Conservation (phyloP, 148 eudicot species). For the Persicaria tinctoria region DNA sequence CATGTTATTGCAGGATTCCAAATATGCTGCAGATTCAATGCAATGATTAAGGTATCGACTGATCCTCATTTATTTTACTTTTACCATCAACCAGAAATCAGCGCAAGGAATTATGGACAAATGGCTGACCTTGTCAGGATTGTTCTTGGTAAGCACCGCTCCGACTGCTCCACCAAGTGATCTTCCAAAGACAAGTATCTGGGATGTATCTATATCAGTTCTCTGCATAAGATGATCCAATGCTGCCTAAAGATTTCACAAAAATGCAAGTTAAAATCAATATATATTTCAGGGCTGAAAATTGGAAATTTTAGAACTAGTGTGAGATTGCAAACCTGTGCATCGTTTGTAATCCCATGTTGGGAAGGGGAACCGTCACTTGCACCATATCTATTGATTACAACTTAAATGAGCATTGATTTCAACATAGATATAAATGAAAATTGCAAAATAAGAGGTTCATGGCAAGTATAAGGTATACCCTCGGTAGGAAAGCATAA, state of each 20-base stretch:
- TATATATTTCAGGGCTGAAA: neutral
- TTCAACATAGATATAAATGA: conserved; percentile 1
- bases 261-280: conserved; percentile 2
- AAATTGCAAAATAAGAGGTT: conserved; percentile 7
- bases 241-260: conserved; percentile 59
- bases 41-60: neutral
- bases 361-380: conserved; percentile 98
- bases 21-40: neutral
- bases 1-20: neutral
- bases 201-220: conserved; percentile 83
- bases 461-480: conserved; percentile 23
- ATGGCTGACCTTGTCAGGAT: conserved; percentile 73
- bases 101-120: neutral
- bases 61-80: neutral
- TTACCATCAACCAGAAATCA: neutral
- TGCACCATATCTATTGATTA: conserved; percentile 68
- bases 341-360: conserved; percentile 82
- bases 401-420: conserved; percentile 11
- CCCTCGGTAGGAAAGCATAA: conserved; percentile 99
- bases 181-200: conserved; percentile 90
- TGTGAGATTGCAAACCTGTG: conserved; percentile 52
- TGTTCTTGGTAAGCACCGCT: conserved; percentile 65
- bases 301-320: neutral
- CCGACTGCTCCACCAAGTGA: conserved; percentile 99
- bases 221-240: conserved; percentile 86